Evolutionary conservation across 1,284 basidiomycete species (phyloP), one percentile per base, ranked within the genome.

Genomic region (Cyathus olla): DNA sequence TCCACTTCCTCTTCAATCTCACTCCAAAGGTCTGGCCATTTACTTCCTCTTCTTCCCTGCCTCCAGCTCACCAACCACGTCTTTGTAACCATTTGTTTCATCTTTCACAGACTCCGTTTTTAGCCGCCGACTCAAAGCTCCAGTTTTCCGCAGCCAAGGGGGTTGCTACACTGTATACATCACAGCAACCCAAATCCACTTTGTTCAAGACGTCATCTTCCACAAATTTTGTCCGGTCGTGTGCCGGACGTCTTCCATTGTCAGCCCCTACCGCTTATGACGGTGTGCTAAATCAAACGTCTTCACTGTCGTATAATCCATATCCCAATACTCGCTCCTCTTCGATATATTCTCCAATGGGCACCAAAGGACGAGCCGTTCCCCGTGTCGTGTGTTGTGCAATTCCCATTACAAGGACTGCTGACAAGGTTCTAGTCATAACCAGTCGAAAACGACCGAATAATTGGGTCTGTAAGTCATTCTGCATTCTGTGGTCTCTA

Each of bases 301-400:
- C 62, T 51, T 60, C 59, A 48, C 56, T 44, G 49, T 64, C 60
- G 50, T 60, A 61, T 52, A 56, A 63, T 60, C 60, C 57, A 55
- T 56, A 56, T 57, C 52, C 61, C 50, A 61, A 60, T 62, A 61
- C 57, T 60, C 52, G 60, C 61, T 50, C 49, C 2, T 29, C 46
- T 31, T 49, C 28, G 47, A 49, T 49, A 40, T 60, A 46, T 61
- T 62, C 60, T 64, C 66, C 66, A 60, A 94, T 93, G 90, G 90
- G 88, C 73, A 92, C 87, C 68, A 92, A 92, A 85, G 91, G 90
- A 72, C 89, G 91, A 67, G 78, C 88, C 60, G 87, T 87, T 48
- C 93, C 93, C 56, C 90, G 93, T 72, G 85, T 94, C 76, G 93
- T 95, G 67, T 95, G 93, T 77, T 95, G 93, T 74, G 93, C 93